A percentile compares a stretch with the other conserved stretches of the same genome.
Evolutionary conservation across 1,284 basidiomycete species (phyloP).

Genomic region (Garcileccinum viscosum): DNA sequence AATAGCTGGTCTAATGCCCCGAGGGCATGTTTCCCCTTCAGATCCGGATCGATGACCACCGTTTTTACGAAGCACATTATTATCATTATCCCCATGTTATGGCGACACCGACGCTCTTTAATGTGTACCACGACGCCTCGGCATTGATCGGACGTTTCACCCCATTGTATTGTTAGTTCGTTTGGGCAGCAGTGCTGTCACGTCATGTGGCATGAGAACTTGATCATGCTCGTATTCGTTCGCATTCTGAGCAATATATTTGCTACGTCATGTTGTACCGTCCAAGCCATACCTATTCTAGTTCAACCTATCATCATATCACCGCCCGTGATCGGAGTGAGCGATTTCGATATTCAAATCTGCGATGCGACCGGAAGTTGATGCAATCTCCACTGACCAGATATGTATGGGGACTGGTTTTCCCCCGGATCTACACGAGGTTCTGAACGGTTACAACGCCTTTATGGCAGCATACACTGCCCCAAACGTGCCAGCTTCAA

Average conservation of each 20-base stretch:
- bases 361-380: constrained; percentile 1
- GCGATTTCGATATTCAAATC: background rate
- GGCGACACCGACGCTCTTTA: constrained; percentile 20
- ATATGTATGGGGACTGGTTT: background rate
- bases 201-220: constrained; percentile 2
- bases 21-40: constrained; percentile 1
- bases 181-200: constrained; percentile 27
- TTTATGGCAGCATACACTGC: constrained; percentile 8
- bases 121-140: constrained; percentile 19
- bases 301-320: background rate
- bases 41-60: background rate
- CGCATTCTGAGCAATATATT: background rate
- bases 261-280: background rate
- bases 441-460: background rate
- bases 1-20: constrained; percentile 20
- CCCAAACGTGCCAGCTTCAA: background rate
- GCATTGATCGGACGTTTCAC: constrained; percentile 7
- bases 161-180: constrained; percentile 28
- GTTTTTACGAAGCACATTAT: constrained; percentile 14
- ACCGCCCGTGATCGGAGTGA: background rate
- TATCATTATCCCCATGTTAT: constrained; percentile 1
- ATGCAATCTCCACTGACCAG: constrained; percentile 12
- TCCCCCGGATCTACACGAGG: background rate
- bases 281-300: background rate
- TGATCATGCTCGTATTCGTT: constrained; percentile 5